Evolutionary conservation across 2,329 filamentous ascomycete species (phyloP), one percentile per base, ranked within the genome.

Genomic region (Phyllosticta ampelicida): DNA sequence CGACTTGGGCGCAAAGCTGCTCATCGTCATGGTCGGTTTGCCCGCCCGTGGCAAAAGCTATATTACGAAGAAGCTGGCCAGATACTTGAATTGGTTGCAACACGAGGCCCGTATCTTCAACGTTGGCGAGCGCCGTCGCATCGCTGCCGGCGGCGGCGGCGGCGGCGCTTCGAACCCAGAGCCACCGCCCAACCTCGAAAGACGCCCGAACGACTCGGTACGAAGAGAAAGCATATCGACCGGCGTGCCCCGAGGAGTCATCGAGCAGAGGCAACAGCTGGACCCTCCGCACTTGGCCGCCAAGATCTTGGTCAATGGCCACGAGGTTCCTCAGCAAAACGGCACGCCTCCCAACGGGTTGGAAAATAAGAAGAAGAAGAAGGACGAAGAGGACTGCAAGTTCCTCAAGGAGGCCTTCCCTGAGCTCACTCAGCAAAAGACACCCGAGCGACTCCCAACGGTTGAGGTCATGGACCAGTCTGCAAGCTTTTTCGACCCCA

Each of bases 91-190:
- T 54, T 99, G 94, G 94, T 85, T 96, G 67, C 94, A 99, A 69
- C 92, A 99, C 73, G 89, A 96, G 67, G 94, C 91, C 11, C 83
- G 81, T 64, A 96, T 99, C 65, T 99, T 99, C 82, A 99, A 99
- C 67, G 94, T 99, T 44, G 94, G 94, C 61, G 92, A 96, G 72
- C 82, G 90, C 67, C 82, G 94, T 66, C 86, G 94, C 65, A 83
- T 91, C 54, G 89, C 86, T 18, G 88, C 87, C 50, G 87, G 79
- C 26, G 76, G 86, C 13, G 87, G 79, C 26, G 76, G 86, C 13
- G 75, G 74, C 51, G 58, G 58, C 18, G 54, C 54, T 26, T 54
- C 56, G 16, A 56, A 55, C 16, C 58, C 58, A 11, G 54, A 54
- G 48, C 55, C 55, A 18, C 29, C 59, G 36, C 60, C 53, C 11